phyloP scores from a whole-genome alignment of 1,284 basidiomycete genomes.

The Schizophyllum amplum region DNA sequence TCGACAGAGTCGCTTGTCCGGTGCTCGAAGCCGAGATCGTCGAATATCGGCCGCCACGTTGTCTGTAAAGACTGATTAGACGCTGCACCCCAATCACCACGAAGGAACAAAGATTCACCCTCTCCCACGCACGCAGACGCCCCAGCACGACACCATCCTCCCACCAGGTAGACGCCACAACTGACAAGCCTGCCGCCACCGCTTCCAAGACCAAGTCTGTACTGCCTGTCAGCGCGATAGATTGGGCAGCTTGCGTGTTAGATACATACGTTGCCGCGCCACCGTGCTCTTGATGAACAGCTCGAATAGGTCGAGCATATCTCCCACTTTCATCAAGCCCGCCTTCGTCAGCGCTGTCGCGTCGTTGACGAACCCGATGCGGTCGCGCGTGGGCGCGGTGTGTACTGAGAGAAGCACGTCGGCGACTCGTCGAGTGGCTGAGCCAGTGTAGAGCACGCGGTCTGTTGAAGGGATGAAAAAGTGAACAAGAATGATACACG shows the following conservation, averaged over 20 bases:
- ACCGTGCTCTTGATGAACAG: constrained; percentile 50
- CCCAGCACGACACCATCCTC: constrained; percentile 49
- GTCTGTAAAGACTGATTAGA: too few relatives aligned
- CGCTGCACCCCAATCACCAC: too few relatives aligned
- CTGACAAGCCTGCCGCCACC: constrained; percentile 36
- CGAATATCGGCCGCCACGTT: constrained; percentile 58
- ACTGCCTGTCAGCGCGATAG: too few relatives aligned
- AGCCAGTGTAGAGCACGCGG: constrained; percentile 68
- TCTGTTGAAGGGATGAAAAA: constrained; percentile 25
- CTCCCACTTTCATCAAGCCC: constrained; percentile 55
- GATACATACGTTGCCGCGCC: neutral
- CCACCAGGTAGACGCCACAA: constrained; percentile 59
- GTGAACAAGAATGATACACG: neutral
- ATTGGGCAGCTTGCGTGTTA: too few relatives aligned
- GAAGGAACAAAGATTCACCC: too few relatives aligned
- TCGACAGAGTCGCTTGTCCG: constrained; percentile 50
- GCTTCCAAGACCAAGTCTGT: constrained; percentile 19
- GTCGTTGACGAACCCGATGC: constrained; percentile 67
- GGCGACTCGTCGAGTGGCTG: constrained; percentile 45
- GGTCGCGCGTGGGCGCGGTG: constrained; percentile 54
- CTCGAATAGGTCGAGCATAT: constrained; percentile 52
- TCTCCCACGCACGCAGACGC: constrained; percentile 40
- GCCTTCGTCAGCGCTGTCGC: constrained; percentile 62
- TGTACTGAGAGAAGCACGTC: constrained; percentile 33
- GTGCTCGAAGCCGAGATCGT: constrained; percentile 63